Conservation (phyloP, 2,329 filamentous ascomycete species). For the Neurospora sp. region DNA sequence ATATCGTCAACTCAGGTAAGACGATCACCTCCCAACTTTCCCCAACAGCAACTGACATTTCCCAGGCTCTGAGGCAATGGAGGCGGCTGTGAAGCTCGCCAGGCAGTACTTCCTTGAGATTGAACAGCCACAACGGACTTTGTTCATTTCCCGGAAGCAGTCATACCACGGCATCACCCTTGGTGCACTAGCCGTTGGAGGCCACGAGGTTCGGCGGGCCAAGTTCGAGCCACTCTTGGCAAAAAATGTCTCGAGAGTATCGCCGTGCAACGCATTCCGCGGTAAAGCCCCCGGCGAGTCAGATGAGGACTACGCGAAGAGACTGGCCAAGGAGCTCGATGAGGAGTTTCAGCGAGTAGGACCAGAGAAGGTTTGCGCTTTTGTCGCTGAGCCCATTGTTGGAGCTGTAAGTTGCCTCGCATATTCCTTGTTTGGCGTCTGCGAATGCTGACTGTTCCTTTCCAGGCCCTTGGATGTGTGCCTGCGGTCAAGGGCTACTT, state of each 20-base stretch:
- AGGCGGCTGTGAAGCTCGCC: slow-evolving; percentile 54
- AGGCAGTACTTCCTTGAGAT: slow-evolving; percentile 55
- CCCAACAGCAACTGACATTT: slow-evolving; percentile 27
- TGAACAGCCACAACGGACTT: slow-evolving; percentile 43
- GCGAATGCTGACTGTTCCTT: neutral
- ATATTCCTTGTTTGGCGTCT: neutral
- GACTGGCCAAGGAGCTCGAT: slow-evolving; percentile 56
- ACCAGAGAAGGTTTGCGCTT: slow-evolving; percentile 56
- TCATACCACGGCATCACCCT: slow-evolving; percentile 68
- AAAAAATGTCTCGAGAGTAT: slow-evolving; percentile 48
- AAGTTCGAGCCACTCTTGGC: slow-evolving; percentile 54
- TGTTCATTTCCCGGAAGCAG: slow-evolving; percentile 56
- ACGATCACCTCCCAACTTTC: slow-evolving; percentile 28
- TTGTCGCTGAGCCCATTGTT: slow-evolving; percentile 64
- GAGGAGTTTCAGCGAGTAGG: slow-evolving; percentile 54
- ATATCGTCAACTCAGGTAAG: slow-evolving; percentile 29
- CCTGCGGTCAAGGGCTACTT: slow-evolving; percentile 43
- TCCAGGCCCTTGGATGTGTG: slow-evolving; percentile 40
- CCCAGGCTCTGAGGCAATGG: slow-evolving; percentile 51
- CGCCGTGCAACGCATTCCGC: slow-evolving; percentile 57
- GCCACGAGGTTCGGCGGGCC: slow-evolving; percentile 48
- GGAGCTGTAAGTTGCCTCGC: slow-evolving; percentile 47
- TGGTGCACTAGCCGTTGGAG: slow-evolving; percentile 54
- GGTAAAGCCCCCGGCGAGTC: slow-evolving; percentile 40
- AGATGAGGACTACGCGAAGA: slow-evolving; percentile 46